Base-by-base conservation (phyloP, 305 asterid genomes). In the Fraxinus floribunda region DNA sequence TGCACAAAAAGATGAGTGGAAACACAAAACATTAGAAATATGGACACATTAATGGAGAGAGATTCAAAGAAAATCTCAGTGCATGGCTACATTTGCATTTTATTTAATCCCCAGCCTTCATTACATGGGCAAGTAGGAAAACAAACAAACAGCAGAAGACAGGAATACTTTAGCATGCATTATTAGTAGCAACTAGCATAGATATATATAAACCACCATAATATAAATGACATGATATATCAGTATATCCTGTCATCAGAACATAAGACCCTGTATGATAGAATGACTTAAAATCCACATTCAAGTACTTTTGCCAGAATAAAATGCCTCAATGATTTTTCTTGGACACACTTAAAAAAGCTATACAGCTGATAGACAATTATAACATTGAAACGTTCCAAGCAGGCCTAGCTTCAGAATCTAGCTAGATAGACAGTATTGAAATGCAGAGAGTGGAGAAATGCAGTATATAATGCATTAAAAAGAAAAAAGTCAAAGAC, bases 1-100 rank as follows among this genome's bases (percentile, higher is more conserved):
- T 38, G 82, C 77, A 74, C 66, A 30, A 84, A 71, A 77, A 75
- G 76, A 74, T 70, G 77, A 70, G 38, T 57, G 18, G 78, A 79
- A 81, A 66, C n/a, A 8, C 18, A 66, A 64, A 26, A 66, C n/a
- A 66, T 66, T 66, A 66, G 34, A 29, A 3, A 24, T 29, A 8
- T 9, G 18, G 36, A 26, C 36, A 66, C 16, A 29, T 22, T 24
- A 9, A 11, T 4, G 74, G 1, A 66, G 18, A 66, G 15, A 66
- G 9, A 26, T 66, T 26, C 16, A 66, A 66, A 66, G 35, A 66
- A 66, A 24, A 29, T 26, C n/a, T 66, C 74, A 66, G 35, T 24
- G 74, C 74, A 66, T 66, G 36, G 74, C 7, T 24, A 66, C 74
- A 24, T 66, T 66, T 0, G 18, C n/a, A 24, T 66, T 26, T 70